Evolutionary conservation across 2,329 filamentous ascomycete genomes (phyloP).

Genomic region (Aspergillus fischeri): DNA sequence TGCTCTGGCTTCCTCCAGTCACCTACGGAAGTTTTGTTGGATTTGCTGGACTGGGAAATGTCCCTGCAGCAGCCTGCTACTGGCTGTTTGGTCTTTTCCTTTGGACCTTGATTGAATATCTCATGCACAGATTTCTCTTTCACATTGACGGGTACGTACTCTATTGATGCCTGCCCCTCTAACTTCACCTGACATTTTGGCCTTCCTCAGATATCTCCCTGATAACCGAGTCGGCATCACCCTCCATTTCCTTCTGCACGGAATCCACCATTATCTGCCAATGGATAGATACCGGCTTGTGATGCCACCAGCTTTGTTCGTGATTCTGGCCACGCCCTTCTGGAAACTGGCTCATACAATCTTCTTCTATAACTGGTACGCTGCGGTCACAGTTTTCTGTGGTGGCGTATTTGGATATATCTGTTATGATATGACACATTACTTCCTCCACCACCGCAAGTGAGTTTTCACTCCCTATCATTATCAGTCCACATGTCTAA

Average conservation of each 20-base stretch:
- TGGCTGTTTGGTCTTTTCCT: conserved; percentile 68
- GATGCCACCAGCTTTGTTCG: conserved; percentile 89
- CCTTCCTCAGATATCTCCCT: conserved; percentile 65
- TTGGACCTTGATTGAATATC: conserved; percentile 89
- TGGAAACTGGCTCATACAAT: conserved; percentile 83
- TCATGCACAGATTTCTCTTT: conserved; percentile 85
- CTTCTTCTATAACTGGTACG: conserved; percentile 81
- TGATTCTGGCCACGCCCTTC: conserved; percentile 79
- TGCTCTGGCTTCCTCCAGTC: conserved; percentile 78
- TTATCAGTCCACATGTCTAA: conserved; percentile 8
- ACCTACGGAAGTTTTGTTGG: conserved; percentile 67
- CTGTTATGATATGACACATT: conserved; percentile 95
- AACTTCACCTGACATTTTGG: conserved; percentile 15
- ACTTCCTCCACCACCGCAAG: conserved; percentile 96
- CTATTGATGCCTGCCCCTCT: background rate
- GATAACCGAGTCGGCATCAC: conserved; percentile 87
- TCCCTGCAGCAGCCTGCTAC: conserved; percentile 52
- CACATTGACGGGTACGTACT: conserved; percentile 79
- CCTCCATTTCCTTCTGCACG: conserved; percentile 87
- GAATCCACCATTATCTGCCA: conserved; percentile 97
- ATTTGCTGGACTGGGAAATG: conserved; percentile 54
- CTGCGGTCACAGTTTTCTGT: conserved; percentile 72
- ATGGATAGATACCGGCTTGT: conserved; percentile 98
- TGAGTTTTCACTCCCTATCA: conserved; percentile 38
- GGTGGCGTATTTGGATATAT: conserved; percentile 95